A percentile compares a stretch with the other conserved stretches of the same genome.
These are phyloP conservation scores for Nicotiana knightiana DNA, from an alignment of 257 asterid genomes.

Conservation along the genomic window DNA sequence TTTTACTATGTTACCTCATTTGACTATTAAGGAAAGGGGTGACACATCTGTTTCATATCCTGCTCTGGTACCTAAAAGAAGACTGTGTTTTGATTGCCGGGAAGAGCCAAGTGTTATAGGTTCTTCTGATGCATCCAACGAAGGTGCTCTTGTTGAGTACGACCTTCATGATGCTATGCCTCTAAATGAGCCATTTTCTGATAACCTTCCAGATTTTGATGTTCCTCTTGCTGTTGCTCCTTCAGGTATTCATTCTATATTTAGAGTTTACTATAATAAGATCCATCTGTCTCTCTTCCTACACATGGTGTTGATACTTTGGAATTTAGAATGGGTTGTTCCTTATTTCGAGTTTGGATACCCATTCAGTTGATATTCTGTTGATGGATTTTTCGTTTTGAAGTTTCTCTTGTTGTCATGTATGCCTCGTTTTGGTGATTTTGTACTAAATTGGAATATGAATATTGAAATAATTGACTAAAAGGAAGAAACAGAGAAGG, in stretches of 20 bases:
- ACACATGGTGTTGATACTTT: neutral
- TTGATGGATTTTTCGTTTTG: neutral
- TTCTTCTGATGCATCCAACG: neutral
- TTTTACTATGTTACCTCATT: neutral
- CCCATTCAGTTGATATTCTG: neutral
- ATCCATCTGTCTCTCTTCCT: neutral
- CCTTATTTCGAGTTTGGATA: neutral
- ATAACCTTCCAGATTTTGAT: constrained; percentile 1
- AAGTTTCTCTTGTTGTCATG: neutral
- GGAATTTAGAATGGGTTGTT: neutral
- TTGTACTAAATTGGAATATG: neutral
- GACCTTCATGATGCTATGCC: neutral
- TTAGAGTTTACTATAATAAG: neutral
- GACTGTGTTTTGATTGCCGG: no score
- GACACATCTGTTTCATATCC: no score
- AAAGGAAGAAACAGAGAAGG: neutral
- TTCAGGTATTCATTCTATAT: constrained; percentile 17
- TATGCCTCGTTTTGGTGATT: neutral
- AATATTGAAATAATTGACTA: neutral
- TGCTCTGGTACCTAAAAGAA: no score
- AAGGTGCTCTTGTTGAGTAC: constrained; percentile 8
- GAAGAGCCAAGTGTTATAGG: neutral
- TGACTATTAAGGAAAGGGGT: no score
- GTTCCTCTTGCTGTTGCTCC: constrained; percentile 11
- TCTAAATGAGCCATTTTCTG: constrained; percentile 7